phyloP scores from a whole-genome alignment of 2,329 filamentous ascomycete genomes.

The Aspergillus pseudotamarii region DNA sequence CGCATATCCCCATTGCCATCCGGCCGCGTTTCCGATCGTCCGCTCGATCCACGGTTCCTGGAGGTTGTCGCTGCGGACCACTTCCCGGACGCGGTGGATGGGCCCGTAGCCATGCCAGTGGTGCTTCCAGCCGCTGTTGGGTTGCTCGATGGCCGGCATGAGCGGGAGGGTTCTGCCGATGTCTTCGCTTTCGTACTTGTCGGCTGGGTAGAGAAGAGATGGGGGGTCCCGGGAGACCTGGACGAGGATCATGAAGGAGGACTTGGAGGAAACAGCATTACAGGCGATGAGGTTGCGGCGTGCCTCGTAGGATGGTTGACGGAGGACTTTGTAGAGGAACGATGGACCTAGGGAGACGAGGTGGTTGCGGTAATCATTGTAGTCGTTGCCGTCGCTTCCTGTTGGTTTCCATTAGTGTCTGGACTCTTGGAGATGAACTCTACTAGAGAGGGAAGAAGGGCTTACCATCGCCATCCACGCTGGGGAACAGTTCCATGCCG shows the following conservation, averaged over 20 bases:
- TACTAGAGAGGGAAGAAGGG: background rate
- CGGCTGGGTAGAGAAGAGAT: constrained; percentile 11
- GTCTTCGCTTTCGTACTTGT: constrained; percentile 6
- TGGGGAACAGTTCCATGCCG: constrained; percentile 14
- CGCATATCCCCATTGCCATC: constrained; percentile 51
- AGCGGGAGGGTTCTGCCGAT: constrained; percentile 5
- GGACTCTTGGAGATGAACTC: background rate
- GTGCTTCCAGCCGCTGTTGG: constrained; percentile 16
- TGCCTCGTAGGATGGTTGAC: constrained; percentile 8
- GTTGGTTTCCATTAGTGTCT: background rate
- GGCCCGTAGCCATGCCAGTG: constrained; percentile 13
- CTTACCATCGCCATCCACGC: constrained; percentile 13
- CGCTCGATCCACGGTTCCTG: background rate
- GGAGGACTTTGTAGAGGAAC: constrained; percentile 17
- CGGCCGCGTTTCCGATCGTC: constrained; percentile 11
- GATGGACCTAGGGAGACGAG: constrained; percentile 19
- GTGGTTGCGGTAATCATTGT: constrained; percentile 20
- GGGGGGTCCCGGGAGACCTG: constrained; percentile 9
- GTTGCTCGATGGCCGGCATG: constrained; percentile 14
- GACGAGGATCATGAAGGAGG: constrained; percentile 19
- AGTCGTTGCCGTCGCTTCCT: constrained; percentile 12
- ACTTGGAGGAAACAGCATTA: constrained; percentile 19
- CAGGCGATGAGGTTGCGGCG: constrained; percentile 15
- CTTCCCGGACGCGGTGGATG: background rate
- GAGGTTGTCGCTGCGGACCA: background rate